phyloP scores from a whole-genome alignment of 2,329 filamentous ascomycete species.

The Cercospora berteroae region DNA sequence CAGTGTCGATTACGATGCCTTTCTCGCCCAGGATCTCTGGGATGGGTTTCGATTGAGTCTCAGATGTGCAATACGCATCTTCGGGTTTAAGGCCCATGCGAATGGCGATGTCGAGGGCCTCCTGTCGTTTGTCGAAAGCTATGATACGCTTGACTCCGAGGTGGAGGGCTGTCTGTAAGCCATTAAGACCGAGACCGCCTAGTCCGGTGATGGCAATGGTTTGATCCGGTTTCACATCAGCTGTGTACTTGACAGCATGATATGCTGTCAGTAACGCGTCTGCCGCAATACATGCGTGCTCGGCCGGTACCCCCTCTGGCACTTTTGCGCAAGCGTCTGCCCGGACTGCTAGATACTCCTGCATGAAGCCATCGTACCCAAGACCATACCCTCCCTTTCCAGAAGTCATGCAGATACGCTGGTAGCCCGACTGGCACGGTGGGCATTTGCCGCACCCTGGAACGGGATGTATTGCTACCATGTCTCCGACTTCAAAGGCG shows the following conservation, averaged over 20 bases:
- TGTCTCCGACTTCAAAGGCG: constrained; percentile 30
- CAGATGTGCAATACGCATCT: constrained; percentile 31
- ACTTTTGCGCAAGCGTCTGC: constrained; percentile 31
- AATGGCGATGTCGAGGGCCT: constrained; percentile 35
- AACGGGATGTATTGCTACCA: constrained; percentile 39
- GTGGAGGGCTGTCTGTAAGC: constrained; percentile 46
- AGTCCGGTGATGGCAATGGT: constrained; percentile 44
- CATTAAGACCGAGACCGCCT: constrained; percentile 46
- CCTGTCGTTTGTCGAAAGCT: constrained; percentile 39
- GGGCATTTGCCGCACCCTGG: constrained; percentile 41
- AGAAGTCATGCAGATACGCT: constrained; percentile 38
- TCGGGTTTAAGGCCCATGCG: constrained; percentile 34
- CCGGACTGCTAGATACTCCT: constrained; percentile 41
- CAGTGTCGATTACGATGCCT: constrained; percentile 26
- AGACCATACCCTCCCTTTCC: constrained; percentile 45
- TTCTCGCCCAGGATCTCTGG: constrained; percentile 22
- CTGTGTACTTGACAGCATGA: constrained; percentile 43
- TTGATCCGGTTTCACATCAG: constrained; percentile 38
- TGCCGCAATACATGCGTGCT: constrained; percentile 41
- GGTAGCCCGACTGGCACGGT: constrained; percentile 43
- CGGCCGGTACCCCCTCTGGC: constrained; percentile 19
- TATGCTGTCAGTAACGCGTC: constrained; percentile 46
- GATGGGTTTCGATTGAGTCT: constrained; percentile 11
- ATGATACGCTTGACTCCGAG: constrained; percentile 48
- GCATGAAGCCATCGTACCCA: constrained; percentile 47